These are phyloP conservation scores for Reticulascus tulasneorum DNA, from an alignment of 2,329 filamentous ascomycete genomes.

Conservation along the genomic window DNA sequence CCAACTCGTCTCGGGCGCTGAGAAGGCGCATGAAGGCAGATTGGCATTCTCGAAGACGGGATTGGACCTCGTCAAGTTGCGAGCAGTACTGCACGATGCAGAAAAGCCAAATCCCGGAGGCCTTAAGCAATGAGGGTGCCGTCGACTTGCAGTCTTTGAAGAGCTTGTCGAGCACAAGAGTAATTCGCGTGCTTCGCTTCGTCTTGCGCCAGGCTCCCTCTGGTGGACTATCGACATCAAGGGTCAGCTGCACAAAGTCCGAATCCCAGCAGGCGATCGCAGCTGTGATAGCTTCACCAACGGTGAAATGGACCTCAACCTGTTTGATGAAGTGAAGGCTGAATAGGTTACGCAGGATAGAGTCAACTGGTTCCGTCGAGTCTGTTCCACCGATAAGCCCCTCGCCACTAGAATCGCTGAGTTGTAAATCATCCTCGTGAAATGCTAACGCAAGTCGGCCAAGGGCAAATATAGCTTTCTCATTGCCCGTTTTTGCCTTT, in stretches of 20 bases:
- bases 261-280: slow-evolving; percentile 80
- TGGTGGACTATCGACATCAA: slow-evolving; percentile 67
- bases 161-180: slow-evolving; percentile 62
- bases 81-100: slow-evolving; percentile 89
- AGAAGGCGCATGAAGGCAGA: slow-evolving; percentile 83
- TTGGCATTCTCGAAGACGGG: slow-evolving; percentile 73
- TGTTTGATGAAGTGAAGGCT: slow-evolving; percentile 79
- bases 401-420: slow-evolving; percentile 4
- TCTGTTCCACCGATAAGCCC: neutral
- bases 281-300: slow-evolving; percentile 83
- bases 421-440: slow-evolving; percentile 25
- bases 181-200: slow-evolving; percentile 9
- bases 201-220: slow-evolving; percentile 36
- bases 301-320: slow-evolving; percentile 82
- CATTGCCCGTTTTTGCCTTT: slow-evolving; percentile 75
- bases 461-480: slow-evolving; percentile 75
- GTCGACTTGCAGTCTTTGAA: slow-evolving; percentile 75
- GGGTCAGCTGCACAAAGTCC: slow-evolving; percentile 66
- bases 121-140: slow-evolving; percentile 86
- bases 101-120: slow-evolving; percentile 92
- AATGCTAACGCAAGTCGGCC: slow-evolving; percentile 70
- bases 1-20: slow-evolving; percentile 84
- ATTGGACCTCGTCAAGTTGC: slow-evolving; percentile 69
- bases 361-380: slow-evolving; percentile 8
- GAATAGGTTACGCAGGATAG: slow-evolving; percentile 60